Evolutionary conservation across 164 flowering plant genomes (phyloP).

Genomic region (Chimonanthus salicifolius): DNA sequence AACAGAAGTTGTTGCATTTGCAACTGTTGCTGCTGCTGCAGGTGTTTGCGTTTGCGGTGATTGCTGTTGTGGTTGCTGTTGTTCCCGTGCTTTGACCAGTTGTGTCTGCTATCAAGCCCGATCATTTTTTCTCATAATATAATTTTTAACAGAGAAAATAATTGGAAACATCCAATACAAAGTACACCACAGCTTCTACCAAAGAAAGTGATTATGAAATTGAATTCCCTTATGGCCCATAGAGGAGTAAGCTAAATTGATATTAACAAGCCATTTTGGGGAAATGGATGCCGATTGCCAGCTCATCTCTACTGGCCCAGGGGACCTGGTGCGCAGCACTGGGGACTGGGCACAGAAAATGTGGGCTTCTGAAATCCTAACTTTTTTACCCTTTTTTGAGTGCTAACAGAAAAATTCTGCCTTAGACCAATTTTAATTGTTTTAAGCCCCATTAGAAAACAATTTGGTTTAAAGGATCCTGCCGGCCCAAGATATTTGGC

Average conservation of each 20-base stretch:
- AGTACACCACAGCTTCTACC: background rate
- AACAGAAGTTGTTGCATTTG: conserved; percentile 66
- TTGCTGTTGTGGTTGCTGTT: conserved; percentile 27
- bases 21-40: conserved; percentile 59
- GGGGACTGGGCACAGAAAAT: too few relatives aligned
- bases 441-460: too few relatives aligned
- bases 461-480: too few relatives aligned
- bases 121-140: background rate
- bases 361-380: too few relatives aligned
- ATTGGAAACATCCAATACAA: background rate
- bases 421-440: too few relatives aligned
- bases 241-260: background rate
- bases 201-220: background rate
- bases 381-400: too few relatives aligned
- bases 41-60: conserved; percentile 40
- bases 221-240: background rate
- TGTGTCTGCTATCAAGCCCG: conserved; percentile 40
- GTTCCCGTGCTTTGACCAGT: conserved; percentile 44
- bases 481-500: too few relatives aligned
- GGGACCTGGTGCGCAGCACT: too few relatives aligned
- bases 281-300: background rate
- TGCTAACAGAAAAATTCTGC: too few relatives aligned
- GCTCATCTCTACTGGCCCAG: too few relatives aligned
- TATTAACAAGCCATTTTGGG: background rate
- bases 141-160: background rate